Evolutionary conservation across 305 asterid genomes (phyloP), one percentile per base, ranked within the genome.

Genomic region (Euphrasia arctica): DNA sequence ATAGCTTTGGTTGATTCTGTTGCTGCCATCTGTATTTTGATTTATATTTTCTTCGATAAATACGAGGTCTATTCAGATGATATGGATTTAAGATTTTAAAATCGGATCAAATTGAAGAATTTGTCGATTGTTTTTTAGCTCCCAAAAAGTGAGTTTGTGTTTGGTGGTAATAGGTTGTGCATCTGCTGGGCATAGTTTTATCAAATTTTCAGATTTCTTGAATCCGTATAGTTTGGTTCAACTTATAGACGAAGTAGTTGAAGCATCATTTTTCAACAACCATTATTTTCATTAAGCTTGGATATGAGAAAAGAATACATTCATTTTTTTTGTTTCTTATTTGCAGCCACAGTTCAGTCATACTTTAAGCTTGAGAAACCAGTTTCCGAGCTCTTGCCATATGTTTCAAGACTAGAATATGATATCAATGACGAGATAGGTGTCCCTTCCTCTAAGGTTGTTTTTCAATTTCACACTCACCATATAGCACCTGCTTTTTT

Each of bases 341-440:
- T 78, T 65, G 43, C 95, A 93, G 99, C 99, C 67, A 58, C 82
- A 36, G 87, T 83, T 60, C 99, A 90, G 80, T 87, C 92, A 63
- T 84, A 77, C 70, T 86, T 93, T 82, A 79, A 70, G 73, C 85
- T 93, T 58, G 82, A 76, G 73, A 93, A 83, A 77, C 90, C 95
- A 29, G 87, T 86, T 73, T 72, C 86, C 13, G 82, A 84, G 60
- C 88, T 90, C 64, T 63, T 85, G 50, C 96, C 91, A 54, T 86
- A 80, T 67, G 77, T 90, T 65, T 18, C 87, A 57, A 80, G 89
- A 72, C 80, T 93, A 69, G 97, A 90, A 74, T 77, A 86, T 66
- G 96, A 88, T 68, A 56, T 93, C 70, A 78, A 70, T 66, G 95
- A 60, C 54, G 99, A 90, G 81, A 83, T 90, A 39, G 95, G 92